Percentiles rank a stretch among this genome's conserved stretches.
Evolutionary conservation across 345 rosid species (phyloP).

Genomic region (Camelina neglecta): DNA sequence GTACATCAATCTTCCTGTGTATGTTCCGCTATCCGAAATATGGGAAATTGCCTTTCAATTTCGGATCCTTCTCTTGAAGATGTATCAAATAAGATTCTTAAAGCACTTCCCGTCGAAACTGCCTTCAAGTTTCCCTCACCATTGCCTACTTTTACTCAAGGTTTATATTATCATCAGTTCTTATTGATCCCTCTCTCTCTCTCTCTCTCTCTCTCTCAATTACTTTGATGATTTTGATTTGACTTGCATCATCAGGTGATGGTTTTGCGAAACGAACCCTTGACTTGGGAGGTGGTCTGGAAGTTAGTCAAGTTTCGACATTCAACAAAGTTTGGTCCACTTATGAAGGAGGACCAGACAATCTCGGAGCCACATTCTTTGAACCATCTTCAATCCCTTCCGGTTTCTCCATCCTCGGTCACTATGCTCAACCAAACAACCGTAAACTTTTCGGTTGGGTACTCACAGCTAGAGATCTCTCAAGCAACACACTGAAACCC

Average conservation of each 20-base stretch:
- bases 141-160: conserved; percentile 59
- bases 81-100: conserved; percentile 43
- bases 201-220: neutral
- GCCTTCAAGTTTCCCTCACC: conserved; percentile 69
- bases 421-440: conserved; percentile 72
- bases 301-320: conserved; percentile 61
- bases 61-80: conserved; percentile 23
- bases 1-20: conserved; percentile 22
- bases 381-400: conserved; percentile 61
- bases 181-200: neutral
- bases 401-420: conserved; percentile 65
- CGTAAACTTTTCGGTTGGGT: conserved; percentile 60
- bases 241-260: conserved; percentile 46
- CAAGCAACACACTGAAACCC: conserved; percentile 43
- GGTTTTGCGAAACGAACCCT: conserved; percentile 64
- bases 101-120: conserved; percentile 55
- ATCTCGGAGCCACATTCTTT: conserved; percentile 72
- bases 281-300: conserved; percentile 72
- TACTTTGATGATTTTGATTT: conserved; percentile 4
- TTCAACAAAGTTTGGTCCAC: conserved; percentile 64
- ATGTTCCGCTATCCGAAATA: conserved; percentile 12
- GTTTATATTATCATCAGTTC: conserved; percentile 39
- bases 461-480: conserved; percentile 61
- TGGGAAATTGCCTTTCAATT: conserved; percentile 46
- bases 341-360: conserved; percentile 68